These are phyloP conservation scores for Nakaseomyces delphensis DNA, from an alignment of 1,139 yeast genomes.

Conservation along the genomic window DNA sequence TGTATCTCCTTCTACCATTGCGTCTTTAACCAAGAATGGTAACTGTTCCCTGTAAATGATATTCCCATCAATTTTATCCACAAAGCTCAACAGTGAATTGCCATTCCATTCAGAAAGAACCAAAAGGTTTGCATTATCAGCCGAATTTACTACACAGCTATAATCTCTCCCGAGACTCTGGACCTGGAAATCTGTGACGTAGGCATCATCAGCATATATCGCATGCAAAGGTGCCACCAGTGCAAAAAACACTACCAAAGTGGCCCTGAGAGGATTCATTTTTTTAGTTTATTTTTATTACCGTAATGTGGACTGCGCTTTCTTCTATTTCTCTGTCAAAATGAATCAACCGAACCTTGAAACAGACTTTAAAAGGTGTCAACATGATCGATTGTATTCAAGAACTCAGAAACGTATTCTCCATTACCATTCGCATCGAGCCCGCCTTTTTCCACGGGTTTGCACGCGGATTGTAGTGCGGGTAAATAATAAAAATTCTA, in stretches of 20 bases:
- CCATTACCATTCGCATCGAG: too few species aligned
- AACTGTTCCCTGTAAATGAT: constrained; percentile 20
- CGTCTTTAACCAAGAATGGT: constrained; percentile 13
- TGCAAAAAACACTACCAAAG: constrained; percentile 2
- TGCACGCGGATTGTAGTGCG: too few species aligned
- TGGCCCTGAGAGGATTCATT: neutral
- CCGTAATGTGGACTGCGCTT: too few species aligned
- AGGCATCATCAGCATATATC: constrained; percentile 32
- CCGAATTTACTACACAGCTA: constrained; percentile 17
- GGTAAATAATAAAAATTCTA: too few species aligned
- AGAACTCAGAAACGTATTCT: too few species aligned
- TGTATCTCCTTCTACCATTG: constrained; percentile 9
- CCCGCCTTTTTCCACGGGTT: too few species aligned
- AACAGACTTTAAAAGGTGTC: too few species aligned
- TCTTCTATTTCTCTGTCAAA: too few species aligned
- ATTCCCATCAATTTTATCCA: constrained; percentile 21
- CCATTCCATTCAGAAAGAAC: constrained; percentile 20
- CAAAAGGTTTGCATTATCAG: constrained; percentile 13
- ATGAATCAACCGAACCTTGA: too few species aligned
- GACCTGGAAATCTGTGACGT: constrained; percentile 30
- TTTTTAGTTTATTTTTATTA: neutral
- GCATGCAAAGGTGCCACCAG: constrained; percentile 14
- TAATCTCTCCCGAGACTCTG: constrained; percentile 24
- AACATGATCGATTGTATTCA: too few species aligned
- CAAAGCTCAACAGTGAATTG: constrained; percentile 19